Evolutionary conservation across 345 rosid species (phyloP), one percentile per base, ranked within the genome.

Genomic region (Angophora floribunda): DNA sequence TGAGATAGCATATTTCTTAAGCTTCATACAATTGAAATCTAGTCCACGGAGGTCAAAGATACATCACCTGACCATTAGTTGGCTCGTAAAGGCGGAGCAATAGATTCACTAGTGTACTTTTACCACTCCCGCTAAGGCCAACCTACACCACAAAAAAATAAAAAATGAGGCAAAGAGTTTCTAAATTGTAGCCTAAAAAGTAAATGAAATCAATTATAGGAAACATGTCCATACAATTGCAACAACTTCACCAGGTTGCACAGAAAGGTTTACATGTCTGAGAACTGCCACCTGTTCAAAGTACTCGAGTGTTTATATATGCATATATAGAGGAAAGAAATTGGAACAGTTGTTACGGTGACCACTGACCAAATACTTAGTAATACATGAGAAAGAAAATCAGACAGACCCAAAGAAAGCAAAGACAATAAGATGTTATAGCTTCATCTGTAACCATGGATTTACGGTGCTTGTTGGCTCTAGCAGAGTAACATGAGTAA

Each of bases 111-210:
- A 97, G 47, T 80, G 99, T 95, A 94, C 99, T 97, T 90, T 96
- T 97, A 90, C 99, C 99, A 90, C 99, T 97, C 87, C 99, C 99
- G 90, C 99, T 97, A 49, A 97, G 98, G 89, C 99, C 99, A 91
- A 94, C 99, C 99, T 97, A 88, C 89, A 87, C 90, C 90, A 88
- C 88, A 70, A 86, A 82, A 85, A 45, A 85, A 52, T 47, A 28
- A 55, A 28, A 24, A 55, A 22, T 36, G 85, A 88, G 89, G 75
- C 88, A 85, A 22, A 16, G 84, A 26, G 8, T 75, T 75, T 8
- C 49, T 41, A 41, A 70, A 75, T 28, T 41, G 49, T 41, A 75
- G 49, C 84, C 49, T 19, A 19, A 7, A 41, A 70, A 78, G 22
- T 59, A 36, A 24, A 41, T 61, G 61, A 86, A 67, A 78, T 87